Evolutionary conservation across 2,329 filamentous ascomycete genomes (phyloP), one percentile per base, ranked within the genome.

Genomic region (Cladosporium phlei): DNA sequence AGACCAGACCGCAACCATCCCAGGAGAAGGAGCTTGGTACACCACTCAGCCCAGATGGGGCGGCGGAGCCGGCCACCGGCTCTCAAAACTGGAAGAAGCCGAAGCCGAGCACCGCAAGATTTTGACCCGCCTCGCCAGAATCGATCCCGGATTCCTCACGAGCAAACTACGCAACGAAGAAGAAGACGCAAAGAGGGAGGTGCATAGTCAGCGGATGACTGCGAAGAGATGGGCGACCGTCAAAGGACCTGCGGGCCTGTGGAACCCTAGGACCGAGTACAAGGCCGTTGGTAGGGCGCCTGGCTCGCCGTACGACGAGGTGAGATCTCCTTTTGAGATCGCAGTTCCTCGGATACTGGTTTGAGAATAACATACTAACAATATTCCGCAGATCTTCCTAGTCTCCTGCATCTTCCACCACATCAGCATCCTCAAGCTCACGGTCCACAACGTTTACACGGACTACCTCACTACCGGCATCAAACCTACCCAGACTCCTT

Each of bases 381-480:
- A 24, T 28, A 21, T 16, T 5, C 8, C 6, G 16, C 55, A 82
- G 77, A 71, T 82, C 42, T 82, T 78, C 62, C 73, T 82, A 69
- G 57, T 82, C 38, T 82, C 79, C 10, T 77, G 77, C 19, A 67
- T 82, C 52, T 82, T 82, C 59, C 79, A 81, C 62, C 80, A 83
- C 54, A 69, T 82, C 51, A 73, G 75, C 47, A 72, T 83, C 38
- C 59, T 83, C 43, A 78, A 77, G 53, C 66, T 83, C 38, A 75
- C 72, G 24, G 69, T 83, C 34, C 78, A 82, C 59, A 64, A 66
- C 19, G 66, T 70, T 16, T 83, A 83, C 58, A 59, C 80, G 25
- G 70, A 76, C n/a, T 73, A 73, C 53, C 64, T 83, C 29, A 70
- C 69, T 9, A 66, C 66, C 4, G 77, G 75, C 6, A 56, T 58